A percentile compares a stretch with the other conserved stretches of the same genome.
Conservation (phyloP, 2,329 filamentous ascomycete genomes). For the Neocucurbitaria cava region DNA sequence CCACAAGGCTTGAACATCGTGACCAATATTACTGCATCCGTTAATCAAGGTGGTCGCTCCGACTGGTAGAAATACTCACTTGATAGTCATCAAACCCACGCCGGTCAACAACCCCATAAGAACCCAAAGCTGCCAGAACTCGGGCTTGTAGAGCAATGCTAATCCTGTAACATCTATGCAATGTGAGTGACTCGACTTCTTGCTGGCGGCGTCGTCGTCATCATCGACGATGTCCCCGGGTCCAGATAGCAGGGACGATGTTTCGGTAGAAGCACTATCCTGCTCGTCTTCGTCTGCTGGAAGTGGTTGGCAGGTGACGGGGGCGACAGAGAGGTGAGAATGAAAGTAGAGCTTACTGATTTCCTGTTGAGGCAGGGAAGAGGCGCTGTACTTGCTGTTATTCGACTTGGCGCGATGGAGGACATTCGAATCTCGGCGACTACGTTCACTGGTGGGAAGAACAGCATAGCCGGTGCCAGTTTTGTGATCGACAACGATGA, state of each 20-base stretch:
- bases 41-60: slow-evolving; percentile 14
- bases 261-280: slow-evolving; percentile 69
- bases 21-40: slow-evolving; percentile 82
- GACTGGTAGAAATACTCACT: slow-evolving; percentile 66
- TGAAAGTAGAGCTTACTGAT: slow-evolving; percentile 65
- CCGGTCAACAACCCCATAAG: slow-evolving; percentile 92
- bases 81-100: slow-evolving; percentile 98
- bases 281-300: slow-evolving; percentile 44
- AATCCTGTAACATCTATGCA: slow-evolving; percentile 91
- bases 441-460: slow-evolving; percentile 60
- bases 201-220: slow-evolving; percentile 59
- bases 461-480: slow-evolving; percentile 63
- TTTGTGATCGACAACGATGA: slow-evolving; percentile 74
- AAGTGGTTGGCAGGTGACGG: slow-evolving; percentile 44
- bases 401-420: slow-evolving; percentile 58
- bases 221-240: slow-evolving; percentile 59
- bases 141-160: slow-evolving; percentile 70
- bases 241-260: slow-evolving; percentile 79
- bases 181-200: slow-evolving; percentile 73
- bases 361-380: slow-evolving; percentile 56
- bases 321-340: slow-evolving; percentile 13
- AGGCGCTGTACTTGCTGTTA: slow-evolving; percentile 52
- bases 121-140: slow-evolving; percentile 91
- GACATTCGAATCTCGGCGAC: slow-evolving; percentile 52
- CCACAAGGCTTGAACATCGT: slow-evolving; percentile 88